These are phyloP conservation scores for Venturia effusa DNA, from an alignment of 2,329 filamentous ascomycete species.

Conservation along the genomic window DNA sequence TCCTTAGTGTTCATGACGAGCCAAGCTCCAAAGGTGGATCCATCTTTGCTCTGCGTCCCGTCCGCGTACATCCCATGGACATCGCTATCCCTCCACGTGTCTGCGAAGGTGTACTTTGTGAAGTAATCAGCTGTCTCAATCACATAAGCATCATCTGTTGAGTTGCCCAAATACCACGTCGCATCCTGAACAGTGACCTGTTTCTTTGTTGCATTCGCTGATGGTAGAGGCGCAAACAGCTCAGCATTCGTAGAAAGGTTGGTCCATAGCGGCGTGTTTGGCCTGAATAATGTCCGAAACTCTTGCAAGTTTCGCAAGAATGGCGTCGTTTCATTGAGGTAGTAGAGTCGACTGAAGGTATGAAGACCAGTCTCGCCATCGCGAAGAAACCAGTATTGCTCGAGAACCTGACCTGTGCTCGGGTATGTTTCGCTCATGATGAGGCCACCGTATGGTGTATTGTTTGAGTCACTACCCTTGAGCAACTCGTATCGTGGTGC, in stretches of 20 bases:
- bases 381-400: slow-evolving; percentile 55
- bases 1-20: slow-evolving; percentile 19
- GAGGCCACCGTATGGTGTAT: slow-evolving; percentile 45
- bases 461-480: background rate
- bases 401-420: slow-evolving; percentile 46
- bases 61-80: slow-evolving; percentile 40
- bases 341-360: slow-evolving; percentile 48
- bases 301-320: slow-evolving; percentile 44
- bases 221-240: slow-evolving; percentile 43
- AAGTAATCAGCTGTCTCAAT: slow-evolving; percentile 49
- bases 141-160: slow-evolving; percentile 44
- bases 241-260: slow-evolving; percentile 48
- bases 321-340: slow-evolving; percentile 48
- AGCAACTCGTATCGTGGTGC: slow-evolving; percentile 1
- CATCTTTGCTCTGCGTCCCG: background rate
- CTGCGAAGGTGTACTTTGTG: slow-evolving; percentile 54
- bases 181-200: slow-evolving; percentile 50
- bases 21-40: slow-evolving; percentile 1
- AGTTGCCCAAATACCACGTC: slow-evolving; percentile 49
- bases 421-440: slow-evolving; percentile 49
- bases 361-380: slow-evolving; percentile 54
- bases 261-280: slow-evolving; percentile 50
- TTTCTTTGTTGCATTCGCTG: slow-evolving; percentile 29
- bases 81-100: slow-evolving; percentile 46
- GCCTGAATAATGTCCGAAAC: slow-evolving; percentile 50